These are phyloP conservation scores for Peltaster fructicola DNA, from an alignment of 2,329 filamentous ascomycete genomes.

Conservation along the genomic window DNA sequence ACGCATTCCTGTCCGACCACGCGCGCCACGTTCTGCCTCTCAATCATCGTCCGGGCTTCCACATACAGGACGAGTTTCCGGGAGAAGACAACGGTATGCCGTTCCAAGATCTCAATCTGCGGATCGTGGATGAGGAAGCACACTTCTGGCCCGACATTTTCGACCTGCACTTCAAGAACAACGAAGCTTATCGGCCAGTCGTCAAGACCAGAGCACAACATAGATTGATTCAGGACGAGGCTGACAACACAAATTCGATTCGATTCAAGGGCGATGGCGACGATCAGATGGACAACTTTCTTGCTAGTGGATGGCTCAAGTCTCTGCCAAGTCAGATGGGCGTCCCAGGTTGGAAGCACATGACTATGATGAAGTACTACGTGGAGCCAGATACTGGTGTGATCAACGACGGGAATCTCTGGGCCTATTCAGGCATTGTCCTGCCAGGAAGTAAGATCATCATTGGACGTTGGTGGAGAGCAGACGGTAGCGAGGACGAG, in stretches of 20 bases:
- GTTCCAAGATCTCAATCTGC: slow-evolving; percentile 16
- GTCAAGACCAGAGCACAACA: too few relatives aligned
- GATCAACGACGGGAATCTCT: slow-evolving; percentile 20
- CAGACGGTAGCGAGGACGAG: slow-evolving; percentile 10
- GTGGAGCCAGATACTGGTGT: slow-evolving; percentile 11
- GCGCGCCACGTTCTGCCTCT: too few relatives aligned
- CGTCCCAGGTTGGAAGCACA: slow-evolving; percentile 36
- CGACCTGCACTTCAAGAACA: slow-evolving; percentile 22
- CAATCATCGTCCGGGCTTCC: slow-evolving; percentile 4
- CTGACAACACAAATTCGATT: too few relatives aligned
- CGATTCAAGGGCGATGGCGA: slow-evolving; percentile 23
- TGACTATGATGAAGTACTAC: slow-evolving; percentile 38
- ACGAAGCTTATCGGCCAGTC: too few relatives aligned
- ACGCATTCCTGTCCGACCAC: slow-evolving; percentile 29
- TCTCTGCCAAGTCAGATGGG: slow-evolving; percentile 29
- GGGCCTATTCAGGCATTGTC: slow-evolving; percentile 33
- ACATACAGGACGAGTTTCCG: slow-evolving; percentile 16
- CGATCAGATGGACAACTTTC: slow-evolving; percentile 20
- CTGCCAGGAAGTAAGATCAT: slow-evolving; percentile 30
- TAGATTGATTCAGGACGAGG: too few relatives aligned
- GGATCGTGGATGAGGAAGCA: slow-evolving; percentile 8
- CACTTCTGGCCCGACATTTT: slow-evolving; percentile 22
- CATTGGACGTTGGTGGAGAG: slow-evolving; percentile 30
- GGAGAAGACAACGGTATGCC: slow-evolving; percentile 13
- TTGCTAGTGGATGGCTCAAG: slow-evolving; percentile 31